Base-by-base conservation (phyloP, 495 filamentous ascomycete genomes). In the Neurospora sp. region DNA sequence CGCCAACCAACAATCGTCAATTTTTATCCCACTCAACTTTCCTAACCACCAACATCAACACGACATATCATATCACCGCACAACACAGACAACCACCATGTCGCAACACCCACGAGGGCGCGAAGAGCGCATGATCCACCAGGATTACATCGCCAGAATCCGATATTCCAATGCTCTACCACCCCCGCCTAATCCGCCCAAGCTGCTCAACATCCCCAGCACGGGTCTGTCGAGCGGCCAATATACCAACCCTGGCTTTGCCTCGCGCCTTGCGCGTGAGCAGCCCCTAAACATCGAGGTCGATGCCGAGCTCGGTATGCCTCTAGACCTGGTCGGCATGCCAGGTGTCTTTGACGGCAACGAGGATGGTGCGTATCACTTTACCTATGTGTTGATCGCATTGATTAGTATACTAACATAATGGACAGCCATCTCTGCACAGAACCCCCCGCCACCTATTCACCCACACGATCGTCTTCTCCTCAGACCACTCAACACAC, bases 241-340 rank as follows among this genome's bases (percentile, higher is more conserved):
- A 77, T 98, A 97, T 81, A 94, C 95, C 16, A 91, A 90, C 11
- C 92, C 95, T 2, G 90, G 88, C 3, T 98, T 97, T 84, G 92
- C 93, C 35, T 94, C 94, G 39, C 90, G 93, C 70, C 82, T 99
- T 73, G 93, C 93, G 1, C 87, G 94, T 75, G 93, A 96, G 74
- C 94, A 98, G 83, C 90, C 94, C n/a, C 84, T 96, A 5, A 97
- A 97, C 74, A 94, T 99, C 71, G 96, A 98, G 81, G 94, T 94
- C 27, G 96, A 99, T 89, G 94, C 94, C 23, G 96, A 98, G 84
- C 89, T 97, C 73, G 96, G 96, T 42, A 98, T 99, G 95, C 93
- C 93, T 46, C 89, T 99, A 81, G 95, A 99, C 80, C 84, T 99
- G 62, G 91, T 98, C 59, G 96, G 96, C 75, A 91, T 98, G 81